A percentile compares a stretch with the other conserved stretches of the same genome.
Evolutionary conservation across 306 rosid species (phyloP).

Genomic region (Cyclanthera cordifolia): DNA sequence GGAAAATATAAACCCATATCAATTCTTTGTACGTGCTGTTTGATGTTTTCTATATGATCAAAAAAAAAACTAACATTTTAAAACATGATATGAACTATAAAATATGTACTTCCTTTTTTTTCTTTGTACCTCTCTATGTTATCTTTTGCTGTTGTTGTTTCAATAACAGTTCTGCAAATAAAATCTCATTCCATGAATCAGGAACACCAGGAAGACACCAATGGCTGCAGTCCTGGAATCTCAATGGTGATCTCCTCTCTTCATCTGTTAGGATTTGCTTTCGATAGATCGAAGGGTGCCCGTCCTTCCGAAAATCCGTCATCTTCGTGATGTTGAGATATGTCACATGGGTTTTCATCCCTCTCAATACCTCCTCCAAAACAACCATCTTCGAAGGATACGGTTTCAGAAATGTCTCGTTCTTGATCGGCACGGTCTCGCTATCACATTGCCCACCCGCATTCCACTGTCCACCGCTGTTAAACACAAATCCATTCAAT

Average conservation of each 20-base stretch:
- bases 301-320: slow-evolving; percentile 91
- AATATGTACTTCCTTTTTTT: neutral
- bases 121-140: slow-evolving; percentile 41
- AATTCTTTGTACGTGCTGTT: slow-evolving; percentile 13
- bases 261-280: slow-evolving; percentile 39
- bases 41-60: slow-evolving; percentile 13
- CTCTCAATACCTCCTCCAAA: slow-evolving; percentile 52
- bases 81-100: neutral
- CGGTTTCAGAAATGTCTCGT: slow-evolving; percentile 55
- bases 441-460: slow-evolving; percentile 79
- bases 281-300: slow-evolving; percentile 86
- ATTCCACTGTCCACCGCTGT: slow-evolving; percentile 99
- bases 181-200: slow-evolving; percentile 78
- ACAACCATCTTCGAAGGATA: slow-evolving; percentile 66
- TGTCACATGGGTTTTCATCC: slow-evolving; percentile 66
- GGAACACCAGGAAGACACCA: slow-evolving; percentile 99
- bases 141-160: slow-evolving; percentile 35
- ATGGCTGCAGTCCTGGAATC: slow-evolving; percentile 89
- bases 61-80: slow-evolving; percentile 14
- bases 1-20: neutral
- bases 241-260: slow-evolving; percentile 51
- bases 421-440: slow-evolving; percentile 59
- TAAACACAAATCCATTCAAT: slow-evolving; percentile 1
- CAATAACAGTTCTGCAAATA: slow-evolving; percentile 55
- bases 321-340: slow-evolving; percentile 73